Conservation (phyloP, 1,284 basidiomycete genomes). For the Thecaphora thlaspeos region DNA sequence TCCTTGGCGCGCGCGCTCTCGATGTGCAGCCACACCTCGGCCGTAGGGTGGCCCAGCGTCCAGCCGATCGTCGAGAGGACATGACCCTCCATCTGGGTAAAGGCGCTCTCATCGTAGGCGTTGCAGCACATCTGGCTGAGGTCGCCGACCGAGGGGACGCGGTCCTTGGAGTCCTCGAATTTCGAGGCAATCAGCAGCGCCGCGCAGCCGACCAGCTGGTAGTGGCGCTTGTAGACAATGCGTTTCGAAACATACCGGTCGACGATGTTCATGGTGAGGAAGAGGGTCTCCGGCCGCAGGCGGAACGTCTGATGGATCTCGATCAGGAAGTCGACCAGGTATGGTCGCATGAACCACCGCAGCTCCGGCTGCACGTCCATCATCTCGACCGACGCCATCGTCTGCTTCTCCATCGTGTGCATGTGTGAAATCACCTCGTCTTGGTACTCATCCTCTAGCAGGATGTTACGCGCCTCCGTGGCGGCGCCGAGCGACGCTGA, state of each 20-base stretch:
- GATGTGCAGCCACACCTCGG: constrained; percentile 89
- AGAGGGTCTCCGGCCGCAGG: constrained; percentile 94
- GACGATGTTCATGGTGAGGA: constrained; percentile 96
- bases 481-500: neutral
- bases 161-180: constrained; percentile 98
- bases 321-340: constrained; percentile 96
- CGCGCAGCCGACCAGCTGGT: constrained; percentile 97
- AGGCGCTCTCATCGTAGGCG: constrained; percentile 92
- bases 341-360: constrained; percentile 83
- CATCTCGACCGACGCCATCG: constrained; percentile 82
- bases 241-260: constrained; percentile 98
- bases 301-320: constrained; percentile 90
- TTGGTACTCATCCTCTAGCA: constrained; percentile 83
- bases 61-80: constrained; percentile 94
- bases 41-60: constrained; percentile 94
- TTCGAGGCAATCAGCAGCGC: constrained; percentile 99
- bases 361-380: constrained; percentile 99
- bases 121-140: constrained; percentile 90
- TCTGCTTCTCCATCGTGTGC: constrained; percentile 90
- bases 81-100: constrained; percentile 76
- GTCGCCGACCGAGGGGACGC: constrained; percentile 90
- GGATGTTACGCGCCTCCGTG: constrained; percentile 29
- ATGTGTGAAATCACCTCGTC: constrained; percentile 90
- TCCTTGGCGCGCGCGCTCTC: constrained; percentile 62
- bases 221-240: constrained; percentile 98